phyloP scores from a whole-genome alignment of 2,329 filamentous ascomycete genomes.

The Fusarium begoniae region DNA sequence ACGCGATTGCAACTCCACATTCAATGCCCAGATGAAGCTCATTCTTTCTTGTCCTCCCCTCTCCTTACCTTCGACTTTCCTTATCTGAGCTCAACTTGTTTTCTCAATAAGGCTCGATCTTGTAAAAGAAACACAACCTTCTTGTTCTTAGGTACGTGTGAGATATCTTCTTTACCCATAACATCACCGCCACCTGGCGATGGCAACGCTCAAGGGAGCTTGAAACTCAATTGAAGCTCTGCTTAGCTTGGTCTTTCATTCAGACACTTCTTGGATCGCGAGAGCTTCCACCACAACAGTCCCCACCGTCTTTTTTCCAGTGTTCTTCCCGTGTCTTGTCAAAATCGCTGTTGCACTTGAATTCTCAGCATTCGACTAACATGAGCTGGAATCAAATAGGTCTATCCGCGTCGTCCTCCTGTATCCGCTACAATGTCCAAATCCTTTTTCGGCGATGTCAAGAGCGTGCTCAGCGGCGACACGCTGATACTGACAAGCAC shows the following conservation, averaged over 20 bases:
- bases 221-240: slow-evolving; percentile 9
- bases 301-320: neutral
- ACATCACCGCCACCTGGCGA: slow-evolving; percentile 22
- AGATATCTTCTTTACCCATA: neutral
- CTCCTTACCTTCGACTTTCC: slow-evolving; percentile 17
- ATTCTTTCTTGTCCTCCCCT: slow-evolving; percentile 21
- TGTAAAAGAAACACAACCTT: neutral
- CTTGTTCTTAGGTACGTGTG: slow-evolving; percentile 40
- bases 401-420: slow-evolving; percentile 33
- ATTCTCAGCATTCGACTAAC: slow-evolving; percentile 23
- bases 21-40: slow-evolving; percentile 32
- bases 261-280: neutral
- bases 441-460: slow-evolving; percentile 77
- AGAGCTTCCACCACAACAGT: neutral
- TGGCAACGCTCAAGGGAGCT: slow-evolving; percentile 28
- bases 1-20: slow-evolving; percentile 42
- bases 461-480: slow-evolving; percentile 94
- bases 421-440: slow-evolving; percentile 57
- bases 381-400: slow-evolving; percentile 16
- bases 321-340: neutral
- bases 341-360: neutral
- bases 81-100: slow-evolving; percentile 34
- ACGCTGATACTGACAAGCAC: slow-evolving; percentile 85
- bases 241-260: neutral
- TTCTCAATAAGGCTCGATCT: slow-evolving; percentile 35